Base-by-base conservation (phyloP, 2,329 filamentous ascomycete genomes). In the Rhinocladiella mackenziei region DNA sequence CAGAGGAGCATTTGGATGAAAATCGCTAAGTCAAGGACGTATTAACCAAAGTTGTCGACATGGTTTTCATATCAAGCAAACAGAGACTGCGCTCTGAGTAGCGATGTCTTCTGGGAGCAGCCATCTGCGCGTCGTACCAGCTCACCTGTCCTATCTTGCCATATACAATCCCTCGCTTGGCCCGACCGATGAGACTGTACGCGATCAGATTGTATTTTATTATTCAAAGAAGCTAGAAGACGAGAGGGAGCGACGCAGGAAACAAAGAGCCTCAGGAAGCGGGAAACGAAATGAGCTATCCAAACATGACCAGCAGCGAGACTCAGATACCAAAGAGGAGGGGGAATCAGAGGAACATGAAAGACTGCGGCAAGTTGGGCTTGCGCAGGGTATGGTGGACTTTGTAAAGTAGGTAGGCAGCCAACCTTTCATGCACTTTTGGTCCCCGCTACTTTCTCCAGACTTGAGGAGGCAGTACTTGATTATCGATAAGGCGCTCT, bases 351-450 rank as follows among this genome's bases (percentile, higher is more conserved):
- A 89, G 59, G 80, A 81, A 60, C 92, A 97, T 65, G 86, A 94
- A 69, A 84, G 83, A 57, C 72, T 97, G 58, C 80, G 92, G 54
- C 89, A 96, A 72, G 89, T 98, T 62, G 92, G 92, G 26, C 79
- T 98, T 52, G 92, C 92, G 29, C 92, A 98, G 70, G 92, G 89
- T 62, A 95, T 97, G 84, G 84, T 94, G 47, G 86, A 83, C 62
- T 98, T 98, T 69, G 86, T 86, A 55, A 78, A 74, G 78, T 82
- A 67, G 50, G 67, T 58, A 50, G 42, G 52, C 44, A 47, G 32
- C 39, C 10, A 18, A 15, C 9, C 17, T 33, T 22, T 18, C 32
- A 23, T 17, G 19, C 15, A 43, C 39, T 37, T 31, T 22, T 33
- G 30, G 15, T 44, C 26, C 43, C 49, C n/a, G n/a, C 20, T 19